Conservation (phyloP, 2,329 filamentous ascomycete genomes). For the Neofusicoccum umdonicola region DNA sequence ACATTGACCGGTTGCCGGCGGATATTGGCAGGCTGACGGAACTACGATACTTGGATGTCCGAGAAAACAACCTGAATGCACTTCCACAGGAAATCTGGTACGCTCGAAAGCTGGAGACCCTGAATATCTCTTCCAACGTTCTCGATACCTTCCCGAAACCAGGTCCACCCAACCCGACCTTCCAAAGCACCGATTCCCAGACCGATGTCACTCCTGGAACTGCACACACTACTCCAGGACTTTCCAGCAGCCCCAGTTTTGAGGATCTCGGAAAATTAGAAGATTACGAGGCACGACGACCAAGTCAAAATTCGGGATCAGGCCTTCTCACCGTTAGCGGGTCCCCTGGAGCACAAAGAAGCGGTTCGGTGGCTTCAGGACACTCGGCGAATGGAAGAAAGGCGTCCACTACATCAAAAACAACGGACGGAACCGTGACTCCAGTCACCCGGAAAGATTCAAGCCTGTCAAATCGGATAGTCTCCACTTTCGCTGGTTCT, state of each 20-base stretch:
- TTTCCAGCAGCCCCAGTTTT: conserved; percentile 59
- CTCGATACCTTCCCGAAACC: conserved; percentile 89
- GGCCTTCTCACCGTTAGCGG: conserved; percentile 73
- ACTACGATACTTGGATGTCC: conserved; percentile 79
- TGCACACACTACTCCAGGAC: conserved; percentile 39
- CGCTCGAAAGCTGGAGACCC: conserved; percentile 81
- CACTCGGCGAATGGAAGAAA: conserved; percentile 79
- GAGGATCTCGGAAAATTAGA: conserved; percentile 73
- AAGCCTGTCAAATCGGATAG: conserved; percentile 72
- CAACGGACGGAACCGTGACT: conserved; percentile 56
- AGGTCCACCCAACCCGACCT: conserved; percentile 31
- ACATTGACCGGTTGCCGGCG: conserved; percentile 75
- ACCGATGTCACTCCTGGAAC: conserved; percentile 39
- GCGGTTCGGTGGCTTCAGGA: conserved; percentile 80
- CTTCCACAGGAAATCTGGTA: conserved; percentile 96
- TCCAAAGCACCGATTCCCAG: conserved; percentile 26
- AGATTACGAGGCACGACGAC: conserved; percentile 65
- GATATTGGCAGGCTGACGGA: conserved; percentile 88
- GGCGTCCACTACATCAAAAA: conserved; percentile 75
- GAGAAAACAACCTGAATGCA: conserved; percentile 88
- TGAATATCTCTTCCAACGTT: conserved; percentile 95
- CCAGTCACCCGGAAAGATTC: conserved; percentile 79
- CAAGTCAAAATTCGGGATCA: conserved; percentile 74
- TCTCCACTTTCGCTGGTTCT: conserved; percentile 84
- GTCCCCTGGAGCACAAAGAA: conserved; percentile 65